A percentile compares a stretch with the other conserved stretches of the same genome.
Evolutionary conservation across 768 basidiomycete genomes (phyloP).

Genomic region (Boletus rubescentipes): DNA sequence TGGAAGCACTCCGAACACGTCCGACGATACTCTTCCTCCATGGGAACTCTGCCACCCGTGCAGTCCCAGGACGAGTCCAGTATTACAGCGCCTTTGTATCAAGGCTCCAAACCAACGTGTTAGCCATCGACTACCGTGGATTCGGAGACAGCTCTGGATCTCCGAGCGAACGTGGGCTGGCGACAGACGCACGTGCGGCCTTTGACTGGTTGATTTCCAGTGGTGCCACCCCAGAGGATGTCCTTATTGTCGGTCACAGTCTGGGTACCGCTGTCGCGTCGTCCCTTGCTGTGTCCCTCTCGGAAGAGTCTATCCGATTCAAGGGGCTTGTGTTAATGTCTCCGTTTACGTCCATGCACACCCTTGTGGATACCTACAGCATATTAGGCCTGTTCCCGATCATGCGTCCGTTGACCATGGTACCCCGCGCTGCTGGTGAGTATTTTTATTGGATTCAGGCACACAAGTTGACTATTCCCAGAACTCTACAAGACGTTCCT

Average conservation of each 20-base stretch:
- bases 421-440: conserved; percentile 66
- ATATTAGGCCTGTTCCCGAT: conserved; percentile 68
- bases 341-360: conserved; percentile 59
- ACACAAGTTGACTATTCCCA: conserved; percentile 24
- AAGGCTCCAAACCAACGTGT: conserved; percentile 68
- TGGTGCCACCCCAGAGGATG: conserved; percentile 55
- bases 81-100: conserved; percentile 67
- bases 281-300: conserved; percentile 47
- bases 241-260: conserved; percentile 84
- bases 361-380: conserved; percentile 65
- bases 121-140: conserved; percentile 90
- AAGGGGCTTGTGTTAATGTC: conserved; percentile 51
- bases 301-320: conserved; percentile 41
- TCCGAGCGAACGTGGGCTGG: conserved; percentile 75
- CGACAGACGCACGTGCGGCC: conserved; percentile 70
- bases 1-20: conserved; percentile 49
- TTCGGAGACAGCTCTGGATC: conserved; percentile 83
- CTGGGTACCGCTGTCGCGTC: conserved; percentile 81
- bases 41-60: conserved; percentile 85
- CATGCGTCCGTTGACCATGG: conserved; percentile 61
- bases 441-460: conserved; percentile 3
- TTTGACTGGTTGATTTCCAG: conserved; percentile 73
- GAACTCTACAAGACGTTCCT: conserved; percentile 55
- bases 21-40: conserved; percentile 93
- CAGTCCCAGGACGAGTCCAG: conserved; percentile 61